A percentile compares a stretch with the other conserved stretches of the same genome.
These are phyloP conservation scores for Musa balbisiana DNA, from an alignment of 202 grass and related monocot species.

Conservation along the genomic window DNA sequence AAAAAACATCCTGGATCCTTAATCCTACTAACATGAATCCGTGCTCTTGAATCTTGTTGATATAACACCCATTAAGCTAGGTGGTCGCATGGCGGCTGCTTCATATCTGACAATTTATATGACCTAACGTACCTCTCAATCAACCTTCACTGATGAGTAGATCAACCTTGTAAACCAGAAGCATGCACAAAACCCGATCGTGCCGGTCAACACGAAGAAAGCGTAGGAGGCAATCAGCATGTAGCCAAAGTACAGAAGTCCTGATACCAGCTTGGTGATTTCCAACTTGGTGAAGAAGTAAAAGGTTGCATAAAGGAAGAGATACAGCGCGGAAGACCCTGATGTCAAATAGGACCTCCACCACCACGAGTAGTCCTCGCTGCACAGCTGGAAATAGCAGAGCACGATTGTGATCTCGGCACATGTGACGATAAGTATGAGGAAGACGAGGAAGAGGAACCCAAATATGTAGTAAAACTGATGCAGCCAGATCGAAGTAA, in stretches of 20 bases:
- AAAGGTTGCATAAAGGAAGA: constrained; percentile 56
- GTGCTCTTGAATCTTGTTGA: not conserved
- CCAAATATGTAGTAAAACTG: constrained; percentile 78
- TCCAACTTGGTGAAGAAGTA: constrained; percentile 74
- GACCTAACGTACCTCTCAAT: constrained; percentile 22
- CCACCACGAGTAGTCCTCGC: constrained; percentile 75
- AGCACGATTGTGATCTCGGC: constrained; percentile 60
- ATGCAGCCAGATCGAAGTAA: constrained; percentile 66
- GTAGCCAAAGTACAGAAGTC: constrained; percentile 64
- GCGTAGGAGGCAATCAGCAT: constrained; percentile 62
- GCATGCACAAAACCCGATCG: constrained; percentile 61
- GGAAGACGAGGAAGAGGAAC: constrained; percentile 66
- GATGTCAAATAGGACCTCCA: constrained; percentile 77
- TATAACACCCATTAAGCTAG: not conserved
- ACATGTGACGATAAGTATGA: constrained; percentile 65
- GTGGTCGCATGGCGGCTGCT: not conserved
- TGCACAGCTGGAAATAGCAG: constrained; percentile 76
- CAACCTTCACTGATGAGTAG: constrained; percentile 70
- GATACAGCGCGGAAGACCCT: constrained; percentile 49
- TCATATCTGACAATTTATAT: not conserved
- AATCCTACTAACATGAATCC: not conserved
- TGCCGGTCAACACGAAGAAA: constrained; percentile 61
- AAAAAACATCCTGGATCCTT: not conserved
- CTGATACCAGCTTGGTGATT: constrained; percentile 63
- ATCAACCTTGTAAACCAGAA: constrained; percentile 72